Evolutionary conservation across 2,329 filamentous ascomycete species (phyloP), one percentile per base, ranked within the genome.

Genomic region (Purpureocillium lavendulum): DNA sequence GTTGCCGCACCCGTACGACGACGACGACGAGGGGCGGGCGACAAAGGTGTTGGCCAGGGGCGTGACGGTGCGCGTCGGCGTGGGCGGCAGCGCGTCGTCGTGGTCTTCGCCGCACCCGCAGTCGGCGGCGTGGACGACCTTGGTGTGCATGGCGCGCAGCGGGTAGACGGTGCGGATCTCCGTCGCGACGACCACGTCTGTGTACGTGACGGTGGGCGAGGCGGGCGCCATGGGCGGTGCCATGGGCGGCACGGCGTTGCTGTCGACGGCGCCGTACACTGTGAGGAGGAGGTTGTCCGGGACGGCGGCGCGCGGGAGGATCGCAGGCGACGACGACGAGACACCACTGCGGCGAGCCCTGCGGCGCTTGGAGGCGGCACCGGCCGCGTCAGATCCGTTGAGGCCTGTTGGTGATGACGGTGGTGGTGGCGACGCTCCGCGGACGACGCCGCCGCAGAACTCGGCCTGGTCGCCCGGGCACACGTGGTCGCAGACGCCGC

Each of bases 391-490:
- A n/a, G n/a, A n/a, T n/a, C n/a, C n/a, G n/a, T n/a, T n/a, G n/a
- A n/a, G n/a, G n/a, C n/a, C n/a, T n/a, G n/a, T n/a, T n/a, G n/a
- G n/a, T n/a, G n/a, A n/a, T n/a, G n/a, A n/a, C n/a, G n/a, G n/a
- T n/a, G n/a, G n/a, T n/a, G n/a, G n/a, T n/a, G n/a, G n/a, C n/a
- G n/a, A n/a, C n/a, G n/a, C n/a, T 6, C 12, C 30, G 12, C 24
- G 13, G n/a, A 32, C 33, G 18, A 43, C 39, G 12, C 68, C 68
- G 33, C 70, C 69, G 49, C 70, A 73, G 41, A 59, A 54, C 44
- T 69, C 47, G 3, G 26, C 21, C 0, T 44, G 42, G 42, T 70
- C 55, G 2, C 68, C 69, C 0, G 69, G 65, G 42, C 70, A 73
- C 0, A 53, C 50, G 2, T 48, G 46, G 38, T 64, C 47, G 45